phyloP scores from a whole-genome alignment of 2,329 filamentous ascomycete species.

The Penicillium sumatraense region DNA sequence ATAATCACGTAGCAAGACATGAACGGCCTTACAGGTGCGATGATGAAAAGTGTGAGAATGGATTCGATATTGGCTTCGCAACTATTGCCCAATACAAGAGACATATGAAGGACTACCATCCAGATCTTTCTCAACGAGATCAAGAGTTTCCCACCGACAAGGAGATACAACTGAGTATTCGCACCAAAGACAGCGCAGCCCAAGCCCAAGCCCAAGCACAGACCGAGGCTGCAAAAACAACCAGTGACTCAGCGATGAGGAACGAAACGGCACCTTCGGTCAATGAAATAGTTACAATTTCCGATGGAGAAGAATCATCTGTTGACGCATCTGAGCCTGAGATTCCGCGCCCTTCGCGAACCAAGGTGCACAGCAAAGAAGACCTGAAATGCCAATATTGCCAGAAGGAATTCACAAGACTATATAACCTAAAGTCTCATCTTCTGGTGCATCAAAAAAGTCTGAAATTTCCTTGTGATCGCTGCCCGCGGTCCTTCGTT shows the following conservation, averaged over 20 bases:
- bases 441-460: background rate
- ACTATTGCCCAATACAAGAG: slow-evolving; percentile 1
- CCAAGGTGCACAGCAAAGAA: background rate
- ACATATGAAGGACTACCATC: slow-evolving; percentile 5
- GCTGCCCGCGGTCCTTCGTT: background rate
- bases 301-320: background rate
- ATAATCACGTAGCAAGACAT: background rate
- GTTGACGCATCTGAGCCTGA: background rate
- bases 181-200: background rate
- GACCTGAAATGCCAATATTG: slow-evolving; percentile 1
- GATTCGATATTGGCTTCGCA: slow-evolving; percentile 5
- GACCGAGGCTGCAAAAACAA: background rate
- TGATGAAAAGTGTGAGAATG: background rate
- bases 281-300: background rate
- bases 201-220: background rate
- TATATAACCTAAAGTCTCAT: slow-evolving; percentile 2
- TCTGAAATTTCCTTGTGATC: background rate
- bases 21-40: slow-evolving; percentile 1
- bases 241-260: background rate
- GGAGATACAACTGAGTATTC: slow-evolving; percentile 2
- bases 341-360: background rate
- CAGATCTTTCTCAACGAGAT: background rate
- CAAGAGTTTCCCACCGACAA: slow-evolving; percentile 1
- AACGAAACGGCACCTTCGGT: background rate
- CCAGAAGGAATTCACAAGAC: background rate